A percentile compares a stretch with the other conserved stretches of the same genome.
These are phyloP conservation scores for Tolypocladium ovalisporum DNA, from an alignment of 2,329 filamentous ascomycete species.

Conservation along the genomic window DNA sequence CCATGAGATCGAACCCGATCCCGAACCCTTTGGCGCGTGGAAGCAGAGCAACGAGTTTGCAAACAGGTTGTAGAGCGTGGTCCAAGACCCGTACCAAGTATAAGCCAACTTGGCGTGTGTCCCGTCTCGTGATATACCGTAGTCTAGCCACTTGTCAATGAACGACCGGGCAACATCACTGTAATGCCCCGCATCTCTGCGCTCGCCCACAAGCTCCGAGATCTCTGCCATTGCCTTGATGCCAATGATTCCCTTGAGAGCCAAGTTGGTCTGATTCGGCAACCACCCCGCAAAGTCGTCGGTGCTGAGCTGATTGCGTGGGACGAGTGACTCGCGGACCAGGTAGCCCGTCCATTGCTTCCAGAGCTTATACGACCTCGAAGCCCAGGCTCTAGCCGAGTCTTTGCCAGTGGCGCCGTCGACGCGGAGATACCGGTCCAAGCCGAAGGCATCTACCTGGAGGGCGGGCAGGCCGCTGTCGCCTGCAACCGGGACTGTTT, in stretches of 20 bases:
- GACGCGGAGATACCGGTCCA: neutral
- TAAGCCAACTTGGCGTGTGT: slow-evolving; percentile 70
- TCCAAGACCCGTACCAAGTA: slow-evolving; percentile 74
- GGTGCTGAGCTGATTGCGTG: slow-evolving; percentile 62
- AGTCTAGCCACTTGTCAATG: slow-evolving; percentile 60
- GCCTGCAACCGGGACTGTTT: neutral
- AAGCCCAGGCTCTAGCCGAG: slow-evolving; percentile 27
- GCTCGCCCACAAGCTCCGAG: slow-evolving; percentile 45
- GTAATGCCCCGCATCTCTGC: slow-evolving; percentile 49
- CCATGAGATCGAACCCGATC: neutral
- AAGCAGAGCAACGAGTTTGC: slow-evolving; percentile 71
- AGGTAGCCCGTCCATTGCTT: slow-evolving; percentile 68
- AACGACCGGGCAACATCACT: slow-evolving; percentile 54
- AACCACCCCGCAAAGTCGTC: slow-evolving; percentile 72
- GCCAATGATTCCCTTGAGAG: slow-evolving; percentile 66
- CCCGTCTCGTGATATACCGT: slow-evolving; percentile 58
- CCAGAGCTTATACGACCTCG: slow-evolving; percentile 55
- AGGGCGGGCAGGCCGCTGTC: neutral
- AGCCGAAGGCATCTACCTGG: neutral
- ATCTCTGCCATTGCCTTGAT: slow-evolving; percentile 69
- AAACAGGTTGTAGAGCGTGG: slow-evolving; percentile 69
- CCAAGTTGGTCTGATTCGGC: slow-evolving; percentile 63
- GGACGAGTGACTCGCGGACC: slow-evolving; percentile 57
- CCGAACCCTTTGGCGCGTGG: slow-evolving; percentile 33
- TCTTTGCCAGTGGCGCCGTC: slow-evolving; percentile 29